Conservation (phyloP, 2,329 filamentous ascomycete genomes). For the Hypoxylon sp. region DNA sequence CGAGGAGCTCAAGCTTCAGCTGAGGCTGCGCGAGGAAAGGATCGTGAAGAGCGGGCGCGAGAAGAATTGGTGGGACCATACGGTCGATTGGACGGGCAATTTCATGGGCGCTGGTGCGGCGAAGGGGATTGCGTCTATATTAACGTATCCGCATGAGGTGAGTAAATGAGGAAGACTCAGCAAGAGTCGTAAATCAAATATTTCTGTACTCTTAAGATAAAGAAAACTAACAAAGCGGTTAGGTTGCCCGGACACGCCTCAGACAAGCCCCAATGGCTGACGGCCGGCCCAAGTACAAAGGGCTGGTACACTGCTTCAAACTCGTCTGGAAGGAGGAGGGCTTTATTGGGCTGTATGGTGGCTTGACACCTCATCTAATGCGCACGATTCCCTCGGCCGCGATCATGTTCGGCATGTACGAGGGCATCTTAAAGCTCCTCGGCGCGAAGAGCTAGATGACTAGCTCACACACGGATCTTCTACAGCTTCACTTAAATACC, state of each 20-base stretch:
- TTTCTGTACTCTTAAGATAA: not conserved
- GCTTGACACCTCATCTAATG: conserved; percentile 91
- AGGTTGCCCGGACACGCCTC: conserved; percentile 86
- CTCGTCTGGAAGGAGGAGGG: conserved; percentile 91
- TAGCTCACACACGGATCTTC: not conserved
- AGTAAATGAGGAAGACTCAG: conserved; percentile 43
- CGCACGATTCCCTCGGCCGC: conserved; percentile 92
- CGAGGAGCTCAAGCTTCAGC: conserved; percentile 87
- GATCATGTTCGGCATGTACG: conserved; percentile 96
- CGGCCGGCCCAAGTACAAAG: conserved; percentile 86
- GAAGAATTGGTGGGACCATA: conserved; percentile 79
- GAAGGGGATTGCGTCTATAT: conserved; percentile 86
- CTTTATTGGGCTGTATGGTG: conserved; percentile 87
- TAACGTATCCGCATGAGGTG: conserved; percentile 95
- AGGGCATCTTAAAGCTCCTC: conserved; percentile 65
- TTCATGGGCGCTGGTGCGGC: conserved; percentile 84
- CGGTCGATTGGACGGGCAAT: conserved; percentile 84
- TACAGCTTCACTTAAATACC: too few species aligned
- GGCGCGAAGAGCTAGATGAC: conserved; percentile 52
- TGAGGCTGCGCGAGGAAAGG: conserved; percentile 75
- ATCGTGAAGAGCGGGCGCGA: conserved; percentile 71
- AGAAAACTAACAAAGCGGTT: conserved; percentile 16
- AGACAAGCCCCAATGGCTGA: conserved; percentile 84
- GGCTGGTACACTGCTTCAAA: conserved; percentile 89
- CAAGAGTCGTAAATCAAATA: not conserved